These are phyloP conservation scores for Geosmithia flava DNA, from an alignment of 2,329 filamentous ascomycete genomes.

Conservation along the genomic window DNA sequence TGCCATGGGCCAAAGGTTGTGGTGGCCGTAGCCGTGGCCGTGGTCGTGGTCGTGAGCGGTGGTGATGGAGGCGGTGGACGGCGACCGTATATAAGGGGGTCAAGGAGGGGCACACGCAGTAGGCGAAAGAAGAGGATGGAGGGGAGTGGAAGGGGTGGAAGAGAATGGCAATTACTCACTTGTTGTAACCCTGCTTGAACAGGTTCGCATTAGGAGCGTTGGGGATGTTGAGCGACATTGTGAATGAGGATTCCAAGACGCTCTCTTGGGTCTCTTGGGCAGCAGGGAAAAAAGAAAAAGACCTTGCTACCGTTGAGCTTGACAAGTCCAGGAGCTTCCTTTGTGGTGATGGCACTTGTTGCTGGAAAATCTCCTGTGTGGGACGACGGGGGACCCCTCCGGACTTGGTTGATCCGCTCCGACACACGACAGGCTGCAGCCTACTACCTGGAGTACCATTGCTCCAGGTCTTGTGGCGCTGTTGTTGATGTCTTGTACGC, in stretches of 20 bases:
- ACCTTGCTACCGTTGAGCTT: not conserved
- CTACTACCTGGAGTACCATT: too few relatives aligned
- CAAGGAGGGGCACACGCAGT: not conserved
- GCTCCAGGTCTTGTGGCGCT: too few relatives aligned
- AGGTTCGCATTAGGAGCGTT: slow-evolving; percentile 85
- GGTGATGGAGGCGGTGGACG: not conserved
- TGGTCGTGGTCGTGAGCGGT: not conserved
- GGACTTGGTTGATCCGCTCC: slow-evolving; percentile 4
- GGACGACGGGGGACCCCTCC: slow-evolving; percentile 2
- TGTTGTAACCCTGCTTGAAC: slow-evolving; percentile 95
- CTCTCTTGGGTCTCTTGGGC: slow-evolving; percentile 3
- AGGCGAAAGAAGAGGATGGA: not conserved
- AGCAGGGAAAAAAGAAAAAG: not conserved
- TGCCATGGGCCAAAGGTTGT: too few relatives aligned
- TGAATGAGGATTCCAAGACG: slow-evolving; percentile 6
- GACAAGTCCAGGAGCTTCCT: slow-evolving; percentile 2
- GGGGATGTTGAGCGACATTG: slow-evolving; percentile 93
- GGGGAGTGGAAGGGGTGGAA: slow-evolving; percentile 6
- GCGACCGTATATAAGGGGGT: slow-evolving; percentile 6
- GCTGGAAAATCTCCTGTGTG: slow-evolving; percentile 5
- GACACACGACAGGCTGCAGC: not conserved
- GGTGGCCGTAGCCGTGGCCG: not conserved
- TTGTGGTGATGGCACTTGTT: not conserved
- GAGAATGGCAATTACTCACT: slow-evolving; percentile 41
- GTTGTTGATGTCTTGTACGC: too few relatives aligned